Evolutionary conservation across 2,329 filamentous ascomycete species (phyloP).

Genomic region (Dothideomycetes sp.): DNA sequence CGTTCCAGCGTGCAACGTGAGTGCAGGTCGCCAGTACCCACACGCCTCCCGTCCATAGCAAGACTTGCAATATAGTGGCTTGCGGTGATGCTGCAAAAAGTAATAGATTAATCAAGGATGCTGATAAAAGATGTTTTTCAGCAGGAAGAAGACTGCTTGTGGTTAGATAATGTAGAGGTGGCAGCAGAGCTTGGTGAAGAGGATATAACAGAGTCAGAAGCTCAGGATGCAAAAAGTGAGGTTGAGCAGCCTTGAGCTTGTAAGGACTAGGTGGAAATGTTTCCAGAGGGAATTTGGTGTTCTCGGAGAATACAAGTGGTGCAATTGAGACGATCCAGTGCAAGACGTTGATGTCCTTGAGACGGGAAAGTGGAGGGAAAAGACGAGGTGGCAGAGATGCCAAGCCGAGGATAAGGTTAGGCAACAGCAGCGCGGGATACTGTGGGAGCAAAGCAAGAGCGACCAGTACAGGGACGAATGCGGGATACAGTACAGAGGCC

Average conservation of each 20-base stretch:
- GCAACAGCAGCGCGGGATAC: conserved; percentile 54
- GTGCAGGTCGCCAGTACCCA: conserved; percentile 64
- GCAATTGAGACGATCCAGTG: conserved; percentile 72
- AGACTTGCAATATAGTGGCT: conserved; percentile 32
- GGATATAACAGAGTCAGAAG: conserved; percentile 63
- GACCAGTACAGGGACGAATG: conserved; percentile 64
- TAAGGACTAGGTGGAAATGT: conserved; percentile 27
- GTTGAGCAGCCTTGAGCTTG: conserved; percentile 24
- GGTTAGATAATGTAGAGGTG: conserved; percentile 67
- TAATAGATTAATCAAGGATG: conserved; percentile 71
- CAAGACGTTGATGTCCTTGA: conserved; percentile 52
- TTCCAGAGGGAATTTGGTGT: conserved; percentile 30
- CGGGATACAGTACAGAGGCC: conserved; percentile 81
- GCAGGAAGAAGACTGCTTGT: conserved; percentile 80
- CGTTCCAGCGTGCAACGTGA: conserved; percentile 70
- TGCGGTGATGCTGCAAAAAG: conserved; percentile 61
- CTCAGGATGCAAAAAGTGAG: conserved; percentile 41
- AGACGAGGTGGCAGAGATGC: conserved; percentile 65
- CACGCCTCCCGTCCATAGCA: conserved; percentile 56
- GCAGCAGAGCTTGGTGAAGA: conserved; percentile 68
- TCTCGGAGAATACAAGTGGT: conserved; percentile 51
- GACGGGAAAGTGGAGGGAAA: conserved; percentile 54
- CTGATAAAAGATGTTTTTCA: conserved; percentile 79
- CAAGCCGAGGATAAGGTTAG: conserved; percentile 74
- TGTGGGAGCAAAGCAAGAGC: conserved; percentile 62